Evolutionary conservation across 2,329 filamentous ascomycete species (phyloP), one percentile per base, ranked within the genome.

Genomic region (Nemania sp.): DNA sequence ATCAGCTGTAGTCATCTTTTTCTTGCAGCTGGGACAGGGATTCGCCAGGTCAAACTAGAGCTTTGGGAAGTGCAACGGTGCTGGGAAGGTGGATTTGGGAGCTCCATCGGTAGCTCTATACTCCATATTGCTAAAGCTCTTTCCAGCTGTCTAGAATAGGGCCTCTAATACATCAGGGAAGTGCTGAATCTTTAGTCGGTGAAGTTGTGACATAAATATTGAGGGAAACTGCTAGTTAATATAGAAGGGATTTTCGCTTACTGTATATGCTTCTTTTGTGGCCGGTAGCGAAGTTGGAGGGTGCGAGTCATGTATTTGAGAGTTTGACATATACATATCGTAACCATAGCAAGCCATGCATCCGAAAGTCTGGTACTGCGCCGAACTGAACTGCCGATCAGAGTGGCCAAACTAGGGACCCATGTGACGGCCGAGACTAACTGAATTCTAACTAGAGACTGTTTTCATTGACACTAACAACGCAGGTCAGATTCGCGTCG

Each of bases 371-470:
- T 57, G 47, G 51, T 57, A 45, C 18, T 24, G 22, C 15, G 41
- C 41, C 52, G 35, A 35, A 56, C 26, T 43, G 32, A 68, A 68
- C 66, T 68, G 66, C 66, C 66, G 62, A 68, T 32, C 7, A 32
- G 55, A 59, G 18, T n/a, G 55, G 54, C 55, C 49, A 26, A 55
- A n/a, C 29, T 47, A 54, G 49, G 51, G 13, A 60, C 38, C 60
- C 35, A 35, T 52, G 41, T 45, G 29, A 27, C 8, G 22, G 51
- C 18, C 27, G 27, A 29, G 32, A 55, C 59, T 66, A 53, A 38
- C 64, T 27, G 15, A 7, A 58, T 58, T 27, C 22, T 41, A 13
- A 22, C 29, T 64, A 64, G 60, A 20, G 27, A 51, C n/a, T 38
- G 43, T 55, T 22, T n/a, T 45, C 53, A 27, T 53, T 53, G 11